Percentiles rank a stretch among this genome's conserved stretches.
These are phyloP conservation scores for Angophora floribunda DNA, from an alignment of 345 rosid species.

Conservation along the genomic window DNA sequence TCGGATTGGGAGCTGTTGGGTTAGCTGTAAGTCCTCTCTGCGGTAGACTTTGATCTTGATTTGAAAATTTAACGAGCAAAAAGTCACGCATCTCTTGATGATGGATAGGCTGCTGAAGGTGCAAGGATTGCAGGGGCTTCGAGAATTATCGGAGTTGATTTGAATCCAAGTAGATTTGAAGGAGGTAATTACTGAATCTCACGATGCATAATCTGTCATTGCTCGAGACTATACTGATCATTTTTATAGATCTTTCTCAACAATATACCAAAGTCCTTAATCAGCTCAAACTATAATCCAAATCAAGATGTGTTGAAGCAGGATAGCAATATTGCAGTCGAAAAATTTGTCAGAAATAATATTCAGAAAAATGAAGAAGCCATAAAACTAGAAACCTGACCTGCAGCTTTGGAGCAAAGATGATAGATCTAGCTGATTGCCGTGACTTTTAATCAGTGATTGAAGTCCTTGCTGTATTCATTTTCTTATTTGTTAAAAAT, in stretches of 20 bases:
- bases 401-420: not conserved
- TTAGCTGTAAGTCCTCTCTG: slow-evolving; percentile 12
- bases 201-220: not conserved
- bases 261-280: not conserved
- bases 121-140: slow-evolving; percentile 35
- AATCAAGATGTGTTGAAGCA: not conserved
- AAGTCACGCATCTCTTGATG: not conserved
- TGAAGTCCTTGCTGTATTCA: not conserved
- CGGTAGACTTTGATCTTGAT: not conserved
- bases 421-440: not conserved
- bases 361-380: not conserved
- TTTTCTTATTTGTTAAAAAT: not conserved
- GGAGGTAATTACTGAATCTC: slow-evolving; percentile 3
- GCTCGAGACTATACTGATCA: not conserved
- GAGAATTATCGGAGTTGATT: slow-evolving; percentile 29
- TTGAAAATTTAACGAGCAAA: not conserved
- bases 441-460: not conserved
- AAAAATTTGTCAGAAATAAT: not conserved
- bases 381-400: not conserved
- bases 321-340: not conserved
- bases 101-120: slow-evolving; percentile 29
- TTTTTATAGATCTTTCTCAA: not conserved
- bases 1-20: slow-evolving; percentile 43
- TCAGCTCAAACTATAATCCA: not conserved
- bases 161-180: slow-evolving; percentile 13